phyloP scores from a whole-genome alignment of 192 early-diverging fungal species.

The Coemansia sp. region DNA sequence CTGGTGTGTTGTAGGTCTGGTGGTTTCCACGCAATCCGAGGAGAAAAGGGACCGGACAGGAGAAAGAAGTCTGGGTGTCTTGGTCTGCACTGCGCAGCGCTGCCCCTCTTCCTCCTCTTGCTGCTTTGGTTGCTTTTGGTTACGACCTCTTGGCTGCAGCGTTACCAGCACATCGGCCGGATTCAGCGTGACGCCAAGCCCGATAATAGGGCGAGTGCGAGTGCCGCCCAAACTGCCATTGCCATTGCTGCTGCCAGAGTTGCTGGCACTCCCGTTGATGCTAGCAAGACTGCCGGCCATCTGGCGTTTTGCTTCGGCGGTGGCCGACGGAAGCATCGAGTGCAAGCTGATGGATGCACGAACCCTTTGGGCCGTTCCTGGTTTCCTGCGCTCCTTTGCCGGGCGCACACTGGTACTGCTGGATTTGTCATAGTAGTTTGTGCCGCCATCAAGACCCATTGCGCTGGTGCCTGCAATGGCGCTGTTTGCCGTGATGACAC shows the following conservation, averaged over 20 bases:
- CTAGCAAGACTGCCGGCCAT: neutral
- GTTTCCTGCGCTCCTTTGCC: neutral
- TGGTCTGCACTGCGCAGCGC: neutral
- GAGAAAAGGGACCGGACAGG: neutral
- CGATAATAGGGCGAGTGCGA: slow-evolving; percentile 38
- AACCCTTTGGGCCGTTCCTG: neutral
- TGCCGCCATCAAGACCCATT: neutral
- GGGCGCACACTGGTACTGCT: neutral
- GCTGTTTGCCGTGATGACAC: slow-evolving; percentile 20
- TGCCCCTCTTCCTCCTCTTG: neutral
- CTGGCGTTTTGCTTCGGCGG: neutral
- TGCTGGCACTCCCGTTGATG: neutral
- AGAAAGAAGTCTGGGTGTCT: neutral
- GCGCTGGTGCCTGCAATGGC: slow-evolving; percentile 8
- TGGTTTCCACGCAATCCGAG: neutral
- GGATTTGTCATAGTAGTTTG: neutral
- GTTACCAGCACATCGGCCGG: slow-evolving; percentile 39
- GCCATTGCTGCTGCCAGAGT: neutral
- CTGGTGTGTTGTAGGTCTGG: no score
- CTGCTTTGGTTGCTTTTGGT: neutral
- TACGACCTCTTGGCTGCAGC: slow-evolving; percentile 22
- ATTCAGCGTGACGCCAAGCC: slow-evolving; percentile 44
- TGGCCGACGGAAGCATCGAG: slow-evolving; percentile 12
- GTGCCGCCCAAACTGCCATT: neutral
- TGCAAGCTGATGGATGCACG: slow-evolving; percentile 20